These are phyloP conservation scores for Pholiota microspora DNA, from an alignment of 768 basidiomycete genomes.

Conservation along the genomic window DNA sequence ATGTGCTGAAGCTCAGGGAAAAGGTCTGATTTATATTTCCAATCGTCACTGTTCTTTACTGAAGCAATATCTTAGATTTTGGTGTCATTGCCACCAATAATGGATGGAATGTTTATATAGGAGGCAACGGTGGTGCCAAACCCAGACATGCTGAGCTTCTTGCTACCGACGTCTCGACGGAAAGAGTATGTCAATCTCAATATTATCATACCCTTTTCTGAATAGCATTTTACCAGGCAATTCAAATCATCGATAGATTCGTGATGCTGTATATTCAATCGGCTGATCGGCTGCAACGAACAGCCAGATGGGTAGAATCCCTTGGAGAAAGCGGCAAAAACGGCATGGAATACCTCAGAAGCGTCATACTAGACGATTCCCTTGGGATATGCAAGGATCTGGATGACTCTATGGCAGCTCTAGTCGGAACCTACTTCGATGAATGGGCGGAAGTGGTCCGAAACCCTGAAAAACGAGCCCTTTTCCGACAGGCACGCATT, in stretches of 20 bases:
- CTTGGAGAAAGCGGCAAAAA: constrained; percentile 55
- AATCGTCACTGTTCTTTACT: neutral
- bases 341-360: constrained; percentile 56
- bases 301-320: constrained; percentile 70
- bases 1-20: constrained; percentile 75
- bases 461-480: constrained; percentile 20
- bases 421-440: constrained; percentile 63
- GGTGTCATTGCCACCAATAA: constrained; percentile 76
- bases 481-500: constrained; percentile 17
- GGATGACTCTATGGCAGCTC: constrained; percentile 62
- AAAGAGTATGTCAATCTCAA: constrained; percentile 34
- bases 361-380: constrained; percentile 66
- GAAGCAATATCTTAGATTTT: constrained; percentile 42
- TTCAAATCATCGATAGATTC: constrained; percentile 64
- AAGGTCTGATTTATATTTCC: constrained; percentile 9
- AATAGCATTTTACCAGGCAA: constrained; percentile 3
- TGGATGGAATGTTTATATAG: constrained; percentile 77
- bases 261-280: constrained; percentile 70
- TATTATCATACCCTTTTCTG: neutral
- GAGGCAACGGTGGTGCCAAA: constrained; percentile 68
- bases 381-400: constrained; percentile 71
- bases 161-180: constrained; percentile 63
- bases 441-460: constrained; percentile 69
- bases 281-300: constrained; percentile 69
- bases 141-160: constrained; percentile 63